Conservation (phyloP, 2,329 filamentous ascomycete species). For the Neocucurbitaria cava region DNA sequence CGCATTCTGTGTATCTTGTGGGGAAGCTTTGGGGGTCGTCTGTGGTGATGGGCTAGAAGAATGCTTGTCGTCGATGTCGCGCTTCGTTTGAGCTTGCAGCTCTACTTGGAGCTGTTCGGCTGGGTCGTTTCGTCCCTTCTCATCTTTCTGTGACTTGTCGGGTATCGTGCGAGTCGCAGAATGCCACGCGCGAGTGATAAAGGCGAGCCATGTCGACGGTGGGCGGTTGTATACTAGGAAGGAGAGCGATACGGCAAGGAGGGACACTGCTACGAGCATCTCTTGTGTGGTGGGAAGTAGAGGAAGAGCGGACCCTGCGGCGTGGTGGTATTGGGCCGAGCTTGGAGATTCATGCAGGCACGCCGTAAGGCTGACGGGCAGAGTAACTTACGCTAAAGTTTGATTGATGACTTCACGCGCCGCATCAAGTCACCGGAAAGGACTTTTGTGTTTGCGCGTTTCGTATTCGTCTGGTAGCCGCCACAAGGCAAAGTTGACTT, state of each 20-base stretch:
- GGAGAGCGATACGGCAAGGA: conserved; percentile 47
- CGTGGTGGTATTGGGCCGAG: conserved; percentile 3
- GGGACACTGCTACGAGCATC: conserved; percentile 49
- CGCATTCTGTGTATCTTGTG: conserved; percentile 20
- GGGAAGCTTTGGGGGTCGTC: conserved; percentile 42
- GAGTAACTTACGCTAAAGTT: conserved; percentile 15
- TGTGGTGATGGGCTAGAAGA: conserved; percentile 29
- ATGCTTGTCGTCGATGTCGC: neutral
- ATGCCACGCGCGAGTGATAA: conserved; percentile 15
- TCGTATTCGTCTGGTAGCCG: neutral
- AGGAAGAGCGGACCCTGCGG: conserved; percentile 18
- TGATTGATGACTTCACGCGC: conserved; percentile 15
- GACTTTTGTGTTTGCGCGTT: neutral
- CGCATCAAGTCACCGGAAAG: conserved; percentile 14
- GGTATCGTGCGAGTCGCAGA: conserved; percentile 16
- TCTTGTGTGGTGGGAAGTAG: conserved; percentile 26
- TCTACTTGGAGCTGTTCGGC: conserved; percentile 22
- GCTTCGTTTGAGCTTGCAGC: conserved; percentile 13
- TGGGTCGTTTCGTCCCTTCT: conserved; percentile 10
- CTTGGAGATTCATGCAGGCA: conserved; percentile 1
- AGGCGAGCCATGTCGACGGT: conserved; percentile 44
- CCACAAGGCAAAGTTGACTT: too few species aligned
- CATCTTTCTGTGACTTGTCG: conserved; percentile 24
- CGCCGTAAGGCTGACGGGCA: conserved; percentile 21
- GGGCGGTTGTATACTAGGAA: conserved; percentile 46